Percentiles rank a stretch among this genome's conserved stretches.
Evolutionary conservation across 257 asterid species (phyloP).

Genomic region (Eustoma russellianum): DNA sequence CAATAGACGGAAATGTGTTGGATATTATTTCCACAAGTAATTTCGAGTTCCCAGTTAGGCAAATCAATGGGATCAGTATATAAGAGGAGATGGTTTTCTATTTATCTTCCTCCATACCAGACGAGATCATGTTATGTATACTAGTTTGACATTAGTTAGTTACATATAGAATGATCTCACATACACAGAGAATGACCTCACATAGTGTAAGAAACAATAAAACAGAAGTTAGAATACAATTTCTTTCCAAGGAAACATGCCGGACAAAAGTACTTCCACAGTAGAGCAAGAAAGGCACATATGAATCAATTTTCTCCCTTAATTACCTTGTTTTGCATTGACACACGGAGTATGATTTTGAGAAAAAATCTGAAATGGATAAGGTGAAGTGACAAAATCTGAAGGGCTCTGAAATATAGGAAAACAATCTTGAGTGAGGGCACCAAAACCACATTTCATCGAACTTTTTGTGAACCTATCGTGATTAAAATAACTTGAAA

Average conservation of each 20-base stretch:
- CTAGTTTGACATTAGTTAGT: too few species aligned
- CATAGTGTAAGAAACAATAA: too few species aligned
- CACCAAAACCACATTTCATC: constrained; percentile 14
- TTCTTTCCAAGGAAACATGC: too few species aligned
- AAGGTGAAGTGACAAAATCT: constrained; percentile 8
- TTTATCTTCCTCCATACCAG: too few species aligned
- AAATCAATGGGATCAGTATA: not conserved
- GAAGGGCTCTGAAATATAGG: constrained; percentile 17
- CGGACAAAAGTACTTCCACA: too few species aligned
- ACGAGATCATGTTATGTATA: too few species aligned
- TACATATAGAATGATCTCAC: too few species aligned
- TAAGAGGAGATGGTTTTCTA: too few species aligned
- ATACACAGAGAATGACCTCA: too few species aligned
- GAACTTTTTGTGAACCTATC: constrained; percentile 10
- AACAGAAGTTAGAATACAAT: too few species aligned
- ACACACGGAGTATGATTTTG: constrained; percentile 7
- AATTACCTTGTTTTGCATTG: constrained; percentile 34
- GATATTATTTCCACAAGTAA: not conserved
- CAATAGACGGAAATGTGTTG: too few species aligned
- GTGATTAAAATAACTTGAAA: constrained; percentile 16
- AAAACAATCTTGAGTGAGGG: constrained; percentile 16
- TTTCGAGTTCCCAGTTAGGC: not conserved
- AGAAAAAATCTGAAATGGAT: constrained; percentile 23
- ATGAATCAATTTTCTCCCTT: not conserved
- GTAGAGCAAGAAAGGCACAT: not conserved